Percentiles rank a stretch among this genome's conserved stretches.
Conservation (phyloP, 2,329 filamentous ascomycete genomes). For the Fusarium miscanthi region DNA sequence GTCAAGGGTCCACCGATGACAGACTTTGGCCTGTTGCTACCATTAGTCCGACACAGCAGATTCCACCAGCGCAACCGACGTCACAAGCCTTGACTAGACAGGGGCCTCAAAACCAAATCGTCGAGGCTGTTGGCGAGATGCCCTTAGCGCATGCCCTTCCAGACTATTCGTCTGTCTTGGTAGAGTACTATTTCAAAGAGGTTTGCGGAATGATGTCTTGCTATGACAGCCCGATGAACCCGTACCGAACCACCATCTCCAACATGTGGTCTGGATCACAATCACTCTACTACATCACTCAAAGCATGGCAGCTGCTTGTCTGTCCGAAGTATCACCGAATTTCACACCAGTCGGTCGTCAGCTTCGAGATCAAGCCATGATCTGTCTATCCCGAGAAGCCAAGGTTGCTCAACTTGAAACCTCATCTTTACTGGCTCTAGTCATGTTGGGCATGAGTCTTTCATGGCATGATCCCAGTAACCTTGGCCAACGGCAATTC, state of each 20-base stretch:
- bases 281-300: conserved; percentile 69
- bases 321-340: conserved; percentile 60
- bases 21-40: conserved; percentile 20
- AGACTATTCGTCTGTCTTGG: conserved; percentile 64
- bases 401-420: conserved; percentile 58
- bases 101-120: background rate
- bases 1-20: conserved; percentile 22
- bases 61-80: background rate
- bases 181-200: conserved; percentile 73
- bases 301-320: conserved; percentile 72
- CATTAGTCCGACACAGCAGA: background rate
- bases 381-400: conserved; percentile 61
- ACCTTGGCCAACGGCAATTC: conserved; percentile 56
- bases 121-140: conserved; percentile 11
- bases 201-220: conserved; percentile 72
- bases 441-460: conserved; percentile 69
- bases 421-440: conserved; percentile 66
- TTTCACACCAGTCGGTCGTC: conserved; percentile 63
- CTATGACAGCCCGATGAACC: conserved; percentile 71
- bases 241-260: conserved; percentile 68
- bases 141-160: conserved; percentile 35
- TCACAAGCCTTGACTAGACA: background rate
- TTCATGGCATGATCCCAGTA: conserved; percentile 68
- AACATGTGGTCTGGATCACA: conserved; percentile 68
- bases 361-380: conserved; percentile 61